Base-by-base conservation (phyloP, 768 basidiomycete species). In the Rhizopogon roseolus region DNA sequence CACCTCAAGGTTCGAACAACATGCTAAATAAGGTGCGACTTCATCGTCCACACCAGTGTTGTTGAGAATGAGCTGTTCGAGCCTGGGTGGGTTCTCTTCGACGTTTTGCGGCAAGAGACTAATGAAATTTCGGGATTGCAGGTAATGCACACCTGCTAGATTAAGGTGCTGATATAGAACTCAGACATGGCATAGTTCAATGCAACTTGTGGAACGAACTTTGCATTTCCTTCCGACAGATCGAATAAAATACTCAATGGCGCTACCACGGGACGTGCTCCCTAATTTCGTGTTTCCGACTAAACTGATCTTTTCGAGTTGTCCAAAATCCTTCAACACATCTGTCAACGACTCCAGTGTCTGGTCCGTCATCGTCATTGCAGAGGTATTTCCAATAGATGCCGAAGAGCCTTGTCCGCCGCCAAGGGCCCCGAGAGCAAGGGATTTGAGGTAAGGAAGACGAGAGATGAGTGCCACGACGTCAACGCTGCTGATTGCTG, bases 251-350 rank as follows among this genome's bases (percentile, higher is more conserved):
- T 73, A 62, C 2, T 67, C 59, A 5, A 87, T 61, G 1, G 80
- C 67, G 3, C 70, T 60, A 7, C 57, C 61, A 43, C 65, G 63
- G 6, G 71, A 66, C 0, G 64, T 61, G n/a, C 70, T 49, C 6
- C 81, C 81, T 16, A 89, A 63, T 54, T 84, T 86, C 5, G 73
- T 72, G 60, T 88, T 89, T 6, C 82, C 82, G 6, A 84, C 85
- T 7, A 89, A 69, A 61, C 69, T 88, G 46, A 89, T 53, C 54
- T 71, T 75, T 51, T 83, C 79, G 25, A 89, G 67, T 22, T 63
- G 55, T 10, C 57, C 40, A 55, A 68, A 75, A 0, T 55, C 48
- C 19, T 64, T 66, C 38, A 86, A 60, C 17, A 69, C 54, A 5
- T 69, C 66, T 6, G 80, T 79, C 40, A 87, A 67, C 17, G 64